phyloP scores from a whole-genome alignment of 805 yeast species.

The Torulaspora quercuum region DNA sequence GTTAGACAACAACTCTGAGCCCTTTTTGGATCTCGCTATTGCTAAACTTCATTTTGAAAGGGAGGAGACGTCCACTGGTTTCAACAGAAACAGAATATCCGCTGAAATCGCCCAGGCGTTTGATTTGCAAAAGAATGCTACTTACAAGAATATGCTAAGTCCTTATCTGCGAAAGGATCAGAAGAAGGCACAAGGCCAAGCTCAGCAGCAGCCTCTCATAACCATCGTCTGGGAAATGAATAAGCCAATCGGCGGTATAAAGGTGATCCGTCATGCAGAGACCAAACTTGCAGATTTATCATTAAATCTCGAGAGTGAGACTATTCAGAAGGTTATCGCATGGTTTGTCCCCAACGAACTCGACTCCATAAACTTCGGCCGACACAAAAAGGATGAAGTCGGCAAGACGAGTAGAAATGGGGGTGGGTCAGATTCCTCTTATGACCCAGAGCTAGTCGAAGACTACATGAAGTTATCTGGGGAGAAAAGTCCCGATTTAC shows the following conservation, averaged over 20 bases:
- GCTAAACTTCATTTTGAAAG: constrained; percentile 60
- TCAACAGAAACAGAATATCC: constrained; percentile 57
- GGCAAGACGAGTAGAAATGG: constrained; percentile 5
- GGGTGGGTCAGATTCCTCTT: constrained; percentile 12
- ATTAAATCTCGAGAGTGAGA: constrained; percentile 66
- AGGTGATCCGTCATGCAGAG: constrained; percentile 65
- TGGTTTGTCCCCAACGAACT: constrained; percentile 66
- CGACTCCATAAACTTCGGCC: constrained; percentile 18
- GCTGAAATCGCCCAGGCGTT: constrained; percentile 65
- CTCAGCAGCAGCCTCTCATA: constrained; percentile 38
- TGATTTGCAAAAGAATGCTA: constrained; percentile 54
- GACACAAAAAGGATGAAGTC: constrained; percentile 12
- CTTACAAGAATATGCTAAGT: constrained; percentile 68
- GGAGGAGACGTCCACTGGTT: constrained; percentile 60
- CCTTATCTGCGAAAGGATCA: constrained; percentile 39
- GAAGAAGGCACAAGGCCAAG: constrained; percentile 12
- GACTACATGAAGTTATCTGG: constrained; percentile 15
- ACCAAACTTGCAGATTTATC: constrained; percentile 62
- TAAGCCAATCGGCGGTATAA: constrained; percentile 85
- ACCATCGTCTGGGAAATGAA: constrained; percentile 71
- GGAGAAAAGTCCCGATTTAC: constrained; percentile 38
- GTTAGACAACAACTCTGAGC: constrained; percentile 53
- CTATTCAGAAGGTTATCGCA: constrained; percentile 58
- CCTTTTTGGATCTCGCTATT: constrained; percentile 68
- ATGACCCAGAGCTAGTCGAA: constrained; percentile 13